Conservation (phyloP, 1,284 basidiomycete genomes). For the Rhodotorula glutinis region DNA sequence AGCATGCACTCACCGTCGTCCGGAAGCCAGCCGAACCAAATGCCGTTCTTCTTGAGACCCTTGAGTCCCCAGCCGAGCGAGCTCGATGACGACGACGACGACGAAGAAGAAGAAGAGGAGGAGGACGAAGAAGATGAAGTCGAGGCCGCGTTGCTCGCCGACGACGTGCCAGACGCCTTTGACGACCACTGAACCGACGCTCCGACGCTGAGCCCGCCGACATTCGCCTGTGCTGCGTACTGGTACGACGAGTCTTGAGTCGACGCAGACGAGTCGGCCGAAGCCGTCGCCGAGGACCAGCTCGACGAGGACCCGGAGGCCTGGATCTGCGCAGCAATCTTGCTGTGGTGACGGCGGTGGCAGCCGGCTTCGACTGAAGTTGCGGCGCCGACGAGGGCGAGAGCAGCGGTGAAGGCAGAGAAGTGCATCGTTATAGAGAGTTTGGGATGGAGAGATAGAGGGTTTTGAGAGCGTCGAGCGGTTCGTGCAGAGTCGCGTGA, state of each 20-base stretch:
- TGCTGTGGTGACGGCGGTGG: conserved; percentile 31
- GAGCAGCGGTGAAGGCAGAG: conserved; percentile 6
- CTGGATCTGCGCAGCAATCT: background rate
- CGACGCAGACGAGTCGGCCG: background rate
- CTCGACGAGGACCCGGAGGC: conserved; percentile 13
- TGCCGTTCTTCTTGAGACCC: conserved; percentile 41
- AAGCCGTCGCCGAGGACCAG: conserved; percentile 4
- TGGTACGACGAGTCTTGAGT: conserved; percentile 1
- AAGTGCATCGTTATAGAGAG: conserved; percentile 11
- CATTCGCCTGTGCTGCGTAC: background rate
- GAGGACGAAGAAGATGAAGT: conserved; percentile 6
- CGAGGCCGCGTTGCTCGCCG: background rate
- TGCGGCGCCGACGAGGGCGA: conserved; percentile 19
- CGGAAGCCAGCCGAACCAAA: conserved; percentile 42
- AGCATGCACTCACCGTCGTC: conserved; percentile 39
- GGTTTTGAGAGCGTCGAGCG: background rate
- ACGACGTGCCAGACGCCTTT: conserved; percentile 2
- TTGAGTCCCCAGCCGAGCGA: conserved; percentile 25
- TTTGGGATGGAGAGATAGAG: background rate
- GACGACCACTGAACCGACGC: background rate
- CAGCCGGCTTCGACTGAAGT: conserved; percentile 18
- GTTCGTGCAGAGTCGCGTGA: background rate
- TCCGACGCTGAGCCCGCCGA: background rate
- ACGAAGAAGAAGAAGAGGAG: conserved; percentile 13
- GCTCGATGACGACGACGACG: conserved; percentile 11